Base-by-base conservation (phyloP, 768 basidiomycete genomes). In the Russula compacta region DNA sequence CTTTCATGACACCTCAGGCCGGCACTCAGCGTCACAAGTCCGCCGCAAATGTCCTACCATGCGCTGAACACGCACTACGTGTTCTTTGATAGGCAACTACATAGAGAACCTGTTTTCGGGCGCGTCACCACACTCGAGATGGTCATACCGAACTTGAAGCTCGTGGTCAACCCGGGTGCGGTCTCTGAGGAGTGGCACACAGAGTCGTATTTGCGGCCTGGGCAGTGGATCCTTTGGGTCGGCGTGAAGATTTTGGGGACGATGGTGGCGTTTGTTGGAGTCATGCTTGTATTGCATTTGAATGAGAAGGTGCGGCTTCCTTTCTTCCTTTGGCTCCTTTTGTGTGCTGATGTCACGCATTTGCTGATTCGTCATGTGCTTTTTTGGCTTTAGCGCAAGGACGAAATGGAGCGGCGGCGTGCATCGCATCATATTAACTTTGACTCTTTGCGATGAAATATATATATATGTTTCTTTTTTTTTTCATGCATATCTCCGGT, bases 61-160 rank as follows among this genome's bases (percentile, higher is more conserved):
- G 79, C 95, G 14, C 80, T 98, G 10, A 83, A 87, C 57, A 86
- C 92, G 0, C 97, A 97, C 0, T 98, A 98, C 69, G 83, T 93
- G 1, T 97, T 94, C 80, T 91, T 98, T 69, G 95, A 98, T 95
- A 15, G 98, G 98, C 73, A 99, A 99, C 72, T 99, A 98, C 74
- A 94, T 98, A 68, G 97, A 99, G 79, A 98, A 98, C 72, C 80
- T 99, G 2, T 97, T 97, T 71, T 90, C 98, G n/a, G 97, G 39
- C 92, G 95, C 69, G 92, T 79, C 66, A 93, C 95, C 71, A 86
- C 88, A 70, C 87, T 98, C 81, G 97, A 98, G 70, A 95, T 95
- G 32, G 87, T 99, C 38, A 94, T 99, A 48, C 97, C 97, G 0
- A 98, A 98, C 71, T 97, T 94, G 4, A 92, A 93, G 64, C 84